A percentile compares a stretch with the other conserved stretches of the same genome.
These are phyloP conservation scores for Hygrophila difformis DNA, from an alignment of 257 asterid genomes.

Conservation along the genomic window DNA sequence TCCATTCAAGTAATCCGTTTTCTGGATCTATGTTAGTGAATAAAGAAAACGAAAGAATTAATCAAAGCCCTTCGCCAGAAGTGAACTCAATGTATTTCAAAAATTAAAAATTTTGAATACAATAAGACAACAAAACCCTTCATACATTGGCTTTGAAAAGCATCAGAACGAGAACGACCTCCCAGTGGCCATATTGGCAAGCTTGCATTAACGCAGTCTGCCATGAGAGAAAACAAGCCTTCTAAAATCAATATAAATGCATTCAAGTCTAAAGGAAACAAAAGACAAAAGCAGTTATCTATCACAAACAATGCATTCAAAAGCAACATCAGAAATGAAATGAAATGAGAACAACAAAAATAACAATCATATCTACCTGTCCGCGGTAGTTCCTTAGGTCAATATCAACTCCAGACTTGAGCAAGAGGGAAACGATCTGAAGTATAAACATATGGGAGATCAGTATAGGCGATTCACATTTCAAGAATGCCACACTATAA, in stretches of 20 bases:
- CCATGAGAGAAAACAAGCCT: conserved; percentile 15
- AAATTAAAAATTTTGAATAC: neutral
- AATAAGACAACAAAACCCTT: conserved; percentile 3
- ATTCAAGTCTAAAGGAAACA: neutral
- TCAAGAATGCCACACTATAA: conserved; percentile 5
- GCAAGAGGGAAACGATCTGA: conserved; percentile 75
- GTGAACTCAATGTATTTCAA: conserved; percentile 9
- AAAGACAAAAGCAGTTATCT: neutral
- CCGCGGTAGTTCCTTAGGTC: conserved; percentile 81
- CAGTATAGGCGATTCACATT: conserved; percentile 8
- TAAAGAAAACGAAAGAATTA: too few relatives aligned
- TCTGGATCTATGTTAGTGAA: conserved; percentile 42
- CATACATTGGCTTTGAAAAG: conserved; percentile 74
- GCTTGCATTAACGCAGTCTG: conserved; percentile 98
- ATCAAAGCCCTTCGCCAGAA: too few relatives aligned
- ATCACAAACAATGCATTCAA: too few relatives aligned
- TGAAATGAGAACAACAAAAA: too few relatives aligned
- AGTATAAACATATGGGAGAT: neutral
- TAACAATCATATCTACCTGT: conserved; percentile 38
- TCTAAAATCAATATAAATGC: neutral
- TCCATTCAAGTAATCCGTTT: conserved; percentile 78
- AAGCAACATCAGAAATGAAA: too few relatives aligned
- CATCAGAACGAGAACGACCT: conserved; percentile 77
- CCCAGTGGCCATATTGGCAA: conserved; percentile 91
- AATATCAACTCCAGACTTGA: conserved; percentile 78